Conservation (phyloP, 306 rosid genomes). For the Sicyos baderoa region DNA sequence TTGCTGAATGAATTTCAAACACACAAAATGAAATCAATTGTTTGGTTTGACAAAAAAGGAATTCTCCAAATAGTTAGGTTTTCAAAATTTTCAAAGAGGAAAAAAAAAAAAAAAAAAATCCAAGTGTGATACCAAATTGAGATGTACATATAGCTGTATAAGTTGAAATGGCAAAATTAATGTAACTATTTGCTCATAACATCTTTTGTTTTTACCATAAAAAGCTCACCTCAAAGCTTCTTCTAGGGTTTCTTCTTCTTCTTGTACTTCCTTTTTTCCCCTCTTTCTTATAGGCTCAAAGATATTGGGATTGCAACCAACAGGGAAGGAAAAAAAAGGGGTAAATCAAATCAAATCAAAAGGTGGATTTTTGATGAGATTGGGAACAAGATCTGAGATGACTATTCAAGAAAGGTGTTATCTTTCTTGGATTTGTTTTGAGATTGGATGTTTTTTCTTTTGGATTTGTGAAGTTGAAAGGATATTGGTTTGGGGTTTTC, state of each 20-base stretch:
- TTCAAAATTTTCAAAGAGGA: neutral
- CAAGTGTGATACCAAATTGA: no score
- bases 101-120: neutral
- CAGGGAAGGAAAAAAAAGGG: neutral
- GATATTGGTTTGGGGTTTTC: constrained; percentile 20
- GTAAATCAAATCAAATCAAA: neutral
- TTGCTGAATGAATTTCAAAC: neutral
- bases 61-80: neutral
- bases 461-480: neutral
- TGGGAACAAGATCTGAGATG: constrained; percentile 15
- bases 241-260: constrained; percentile 2
- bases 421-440: no score
- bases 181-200: neutral
- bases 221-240: constrained; percentile 3
- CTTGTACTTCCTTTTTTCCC: no score
- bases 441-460: neutral
- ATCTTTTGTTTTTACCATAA: neutral
- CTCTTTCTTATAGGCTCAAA: neutral
- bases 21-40: neutral
- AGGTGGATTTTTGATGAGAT: constrained; percentile 10
- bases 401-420: neutral
- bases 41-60: no score
- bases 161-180: no score
- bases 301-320: constrained; percentile 17
- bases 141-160: no score